phyloP scores from a whole-genome alignment of 768 basidiomycete genomes.

The Cyathus striatus region DNA sequence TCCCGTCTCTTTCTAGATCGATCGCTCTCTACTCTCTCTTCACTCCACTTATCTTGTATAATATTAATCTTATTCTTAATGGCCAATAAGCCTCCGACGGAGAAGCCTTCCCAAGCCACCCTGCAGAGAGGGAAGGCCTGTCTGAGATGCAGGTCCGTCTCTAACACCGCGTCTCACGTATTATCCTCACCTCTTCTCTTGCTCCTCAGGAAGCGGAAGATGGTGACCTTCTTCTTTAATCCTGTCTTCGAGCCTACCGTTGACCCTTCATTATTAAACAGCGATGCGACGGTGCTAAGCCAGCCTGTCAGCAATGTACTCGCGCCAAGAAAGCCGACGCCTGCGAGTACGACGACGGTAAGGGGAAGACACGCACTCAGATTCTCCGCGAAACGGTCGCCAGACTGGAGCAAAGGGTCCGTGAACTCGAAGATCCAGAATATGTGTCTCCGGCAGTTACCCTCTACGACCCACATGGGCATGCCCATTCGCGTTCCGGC shows the following conservation, averaged over 20 bases:
- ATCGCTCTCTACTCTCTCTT: constrained; percentile 3
- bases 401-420: constrained; percentile 65
- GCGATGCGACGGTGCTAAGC: constrained; percentile 77
- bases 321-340: constrained; percentile 71
- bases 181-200: constrained; percentile 9
- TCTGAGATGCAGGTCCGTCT: constrained; percentile 61
- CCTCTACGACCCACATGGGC: constrained; percentile 63
- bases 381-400: constrained; percentile 72
- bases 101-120: constrained; percentile 31
- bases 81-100: constrained; percentile 41
- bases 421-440: constrained; percentile 73
- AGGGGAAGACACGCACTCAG: constrained; percentile 79
- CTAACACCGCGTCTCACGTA: constrained; percentile 1
- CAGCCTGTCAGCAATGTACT: constrained; percentile 73
- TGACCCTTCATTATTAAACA: constrained; percentile 23
- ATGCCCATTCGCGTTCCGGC: constrained; percentile 45
- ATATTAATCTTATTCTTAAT: constrained; percentile 36
- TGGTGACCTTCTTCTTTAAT: constrained; percentile 32
- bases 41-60: constrained; percentile 17
- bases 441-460: constrained; percentile 63
- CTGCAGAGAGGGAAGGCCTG: constrained; percentile 69
- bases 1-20: constrained; percentile 14
- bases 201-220: constrained; percentile 57
- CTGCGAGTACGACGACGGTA: constrained; percentile 83
- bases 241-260: constrained; percentile 2